Evolutionary conservation across 2,329 filamentous ascomycete species (phyloP).

Genomic region (Fusarium azukiicola): DNA sequence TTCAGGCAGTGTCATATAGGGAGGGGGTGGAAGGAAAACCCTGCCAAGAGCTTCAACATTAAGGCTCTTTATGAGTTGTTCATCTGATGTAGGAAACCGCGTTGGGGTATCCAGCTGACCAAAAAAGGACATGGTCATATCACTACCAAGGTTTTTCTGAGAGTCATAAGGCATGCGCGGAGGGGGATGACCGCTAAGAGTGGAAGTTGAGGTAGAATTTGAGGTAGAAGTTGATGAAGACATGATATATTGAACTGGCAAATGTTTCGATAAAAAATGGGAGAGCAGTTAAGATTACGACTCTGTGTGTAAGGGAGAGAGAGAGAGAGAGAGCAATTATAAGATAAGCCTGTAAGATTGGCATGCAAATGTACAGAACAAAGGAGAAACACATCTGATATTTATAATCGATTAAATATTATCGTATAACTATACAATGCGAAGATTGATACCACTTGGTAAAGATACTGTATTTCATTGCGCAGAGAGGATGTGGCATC

Average conservation of each 20-base stretch:
- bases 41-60: constrained; percentile 3
- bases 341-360: constrained; percentile 5
- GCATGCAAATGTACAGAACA: neutral
- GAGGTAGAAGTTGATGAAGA: constrained; percentile 27
- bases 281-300: constrained; percentile 6
- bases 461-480: constrained; percentile 9
- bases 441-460: constrained; percentile 11
- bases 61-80: constrained; percentile 20
- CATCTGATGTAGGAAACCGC: constrained; percentile 22
- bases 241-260: constrained; percentile 7
- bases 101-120: constrained; percentile 7
- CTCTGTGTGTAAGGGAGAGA: neutral
- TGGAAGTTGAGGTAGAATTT: constrained; percentile 13
- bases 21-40: constrained; percentile 18
- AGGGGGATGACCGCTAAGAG: constrained; percentile 29
- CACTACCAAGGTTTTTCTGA: constrained; percentile 23
- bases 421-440: neutral
- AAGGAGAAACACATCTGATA: constrained; percentile 6
- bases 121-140: constrained; percentile 29
- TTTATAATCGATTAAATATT: constrained; percentile 8
- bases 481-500: constrained; percentile 13
- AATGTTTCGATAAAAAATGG: neutral
- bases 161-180: constrained; percentile 21
- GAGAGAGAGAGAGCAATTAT: neutral
- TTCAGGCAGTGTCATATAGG: constrained; percentile 14